phyloP scores from a whole-genome alignment of 2,329 filamentous ascomycete species.

The Metarhizium robertsii region DNA sequence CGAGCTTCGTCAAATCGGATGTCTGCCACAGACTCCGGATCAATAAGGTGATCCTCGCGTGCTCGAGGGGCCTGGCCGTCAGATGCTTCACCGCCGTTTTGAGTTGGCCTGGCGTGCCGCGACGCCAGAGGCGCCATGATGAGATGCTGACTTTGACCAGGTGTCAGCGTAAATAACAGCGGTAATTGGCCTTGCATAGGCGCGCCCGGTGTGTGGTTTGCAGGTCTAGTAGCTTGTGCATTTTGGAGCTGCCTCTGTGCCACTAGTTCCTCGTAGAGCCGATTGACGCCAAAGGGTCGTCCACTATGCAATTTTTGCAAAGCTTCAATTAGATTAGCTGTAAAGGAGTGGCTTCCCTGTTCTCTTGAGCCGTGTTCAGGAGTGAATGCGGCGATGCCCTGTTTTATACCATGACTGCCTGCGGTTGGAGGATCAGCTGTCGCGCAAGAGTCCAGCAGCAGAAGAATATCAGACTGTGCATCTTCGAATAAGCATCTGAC shows the following conservation, averaged over 20 bases:
- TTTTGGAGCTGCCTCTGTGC: slow-evolving; percentile 34
- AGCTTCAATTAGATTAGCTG: slow-evolving; percentile 45
- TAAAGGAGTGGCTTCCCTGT: slow-evolving; percentile 44
- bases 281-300: slow-evolving; percentile 46
- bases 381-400: slow-evolving; percentile 51
- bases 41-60: slow-evolving; percentile 32
- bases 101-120: slow-evolving; percentile 17
- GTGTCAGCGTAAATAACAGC: slow-evolving; percentile 45
- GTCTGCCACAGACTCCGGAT: slow-evolving; percentile 39
- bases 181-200: slow-evolving; percentile 30
- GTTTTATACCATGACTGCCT: slow-evolving; percentile 48
- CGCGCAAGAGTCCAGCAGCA: slow-evolving; percentile 54
- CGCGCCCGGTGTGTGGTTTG: slow-evolving; percentile 35
- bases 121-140: slow-evolving; percentile 39
- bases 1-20: slow-evolving; percentile 53
- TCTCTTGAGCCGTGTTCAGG: slow-evolving; percentile 39
- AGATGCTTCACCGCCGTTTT: slow-evolving; percentile 16
- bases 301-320: slow-evolving; percentile 43
- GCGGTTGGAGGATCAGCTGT: slow-evolving; percentile 39
- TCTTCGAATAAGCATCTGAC: slow-evolving; percentile 54
- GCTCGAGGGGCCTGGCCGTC: slow-evolving; percentile 14
- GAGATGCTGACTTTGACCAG: slow-evolving; percentile 42
- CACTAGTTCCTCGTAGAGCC: slow-evolving; percentile 47
- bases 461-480: slow-evolving; percentile 51
- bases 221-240: slow-evolving; percentile 28